Conservation (phyloP, 192 early-diverging fungal genomes). For the Linnemannia zychae region DNA sequence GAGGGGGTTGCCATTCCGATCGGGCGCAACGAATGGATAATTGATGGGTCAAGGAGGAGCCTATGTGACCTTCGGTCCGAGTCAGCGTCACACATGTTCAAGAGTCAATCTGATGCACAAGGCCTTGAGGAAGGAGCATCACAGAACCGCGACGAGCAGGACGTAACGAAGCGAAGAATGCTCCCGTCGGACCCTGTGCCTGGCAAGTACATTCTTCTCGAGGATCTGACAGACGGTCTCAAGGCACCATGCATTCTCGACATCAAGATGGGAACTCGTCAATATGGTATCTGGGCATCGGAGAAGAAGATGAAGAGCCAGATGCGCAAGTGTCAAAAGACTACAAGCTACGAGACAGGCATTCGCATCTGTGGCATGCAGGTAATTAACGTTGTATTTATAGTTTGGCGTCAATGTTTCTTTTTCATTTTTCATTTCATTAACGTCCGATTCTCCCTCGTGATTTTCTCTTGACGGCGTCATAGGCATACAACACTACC, state of each 20-base stretch:
- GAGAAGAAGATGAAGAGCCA: conserved; percentile 88
- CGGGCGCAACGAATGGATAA: conserved; percentile 47
- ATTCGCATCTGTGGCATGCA: conserved; percentile 99
- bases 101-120: conserved; percentile 40
- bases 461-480: neutral
- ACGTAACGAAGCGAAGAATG: conserved; percentile 31
- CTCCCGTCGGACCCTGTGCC: conserved; percentile 58
- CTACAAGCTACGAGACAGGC: conserved; percentile 92
- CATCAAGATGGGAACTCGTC: conserved; percentile 98
- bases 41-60: conserved; percentile 32
- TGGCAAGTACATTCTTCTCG: conserved; percentile 90
- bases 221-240: conserved; percentile 93
- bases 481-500: conserved; percentile 85
- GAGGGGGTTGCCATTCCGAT: conserved; percentile 10
- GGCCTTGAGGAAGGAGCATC: conserved; percentile 53
- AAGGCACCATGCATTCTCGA: conserved; percentile 95
- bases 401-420: neutral
- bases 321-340: conserved; percentile 91
- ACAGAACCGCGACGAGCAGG: conserved; percentile 17
- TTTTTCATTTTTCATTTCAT: conserved; percentile 43
- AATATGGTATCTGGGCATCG: conserved; percentile 92
- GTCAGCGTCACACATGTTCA: conserved; percentile 14
- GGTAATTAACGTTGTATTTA: conserved; percentile 59
- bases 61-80: conserved; percentile 16
- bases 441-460: neutral